Evolutionary conservation across 352 stramenopile genomes (phyloP).

Genomic region (Thraustochytrium striatum): DNA sequence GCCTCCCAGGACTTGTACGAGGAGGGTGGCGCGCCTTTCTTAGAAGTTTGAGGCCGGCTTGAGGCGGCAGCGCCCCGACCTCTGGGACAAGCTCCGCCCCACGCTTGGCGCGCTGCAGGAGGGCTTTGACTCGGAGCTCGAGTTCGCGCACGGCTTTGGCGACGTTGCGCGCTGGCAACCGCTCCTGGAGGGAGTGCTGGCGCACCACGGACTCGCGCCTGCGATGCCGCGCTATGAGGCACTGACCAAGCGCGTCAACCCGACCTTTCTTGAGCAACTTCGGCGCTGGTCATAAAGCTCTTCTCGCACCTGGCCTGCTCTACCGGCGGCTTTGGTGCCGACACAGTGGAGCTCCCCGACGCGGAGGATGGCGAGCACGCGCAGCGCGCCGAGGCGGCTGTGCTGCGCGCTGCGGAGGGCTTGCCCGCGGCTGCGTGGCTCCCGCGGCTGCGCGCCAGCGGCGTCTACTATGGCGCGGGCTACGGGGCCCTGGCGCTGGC

Average conservation of each 20-base stretch:
- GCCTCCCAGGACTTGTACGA: background rate
- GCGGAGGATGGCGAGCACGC: background rate
- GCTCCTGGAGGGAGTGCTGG: background rate
- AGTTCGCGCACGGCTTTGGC: slow-evolving; percentile 8
- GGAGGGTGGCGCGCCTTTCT: slow-evolving; percentile 5
- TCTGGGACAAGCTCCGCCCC: background rate
- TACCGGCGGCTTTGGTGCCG: background rate
- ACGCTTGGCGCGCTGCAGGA: slow-evolving; percentile 1
- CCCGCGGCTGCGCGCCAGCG: background rate
- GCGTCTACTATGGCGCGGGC: slow-evolving; percentile 8
- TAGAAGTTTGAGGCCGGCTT: background rate
- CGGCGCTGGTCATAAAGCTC: slow-evolving; percentile 34
- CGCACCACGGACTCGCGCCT: slow-evolving; percentile 1
- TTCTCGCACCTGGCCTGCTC: slow-evolving; percentile 22
- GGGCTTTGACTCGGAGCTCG: background rate
- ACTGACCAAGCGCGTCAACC: slow-evolving; percentile 16
- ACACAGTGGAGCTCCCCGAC: background rate
- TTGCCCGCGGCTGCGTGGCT: background rate
- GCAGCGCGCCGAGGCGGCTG: background rate
- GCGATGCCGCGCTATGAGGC: background rate
- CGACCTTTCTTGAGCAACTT: background rate
- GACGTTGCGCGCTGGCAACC: background rate
- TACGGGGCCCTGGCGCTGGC: slow-evolving; percentile 41
- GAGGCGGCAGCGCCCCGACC: background rate
- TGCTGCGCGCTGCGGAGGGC: too few species aligned